These are phyloP conservation scores for Ilyonectria mors-panacis DNA, from an alignment of 2,329 filamentous ascomycete genomes.

Conservation along the genomic window DNA sequence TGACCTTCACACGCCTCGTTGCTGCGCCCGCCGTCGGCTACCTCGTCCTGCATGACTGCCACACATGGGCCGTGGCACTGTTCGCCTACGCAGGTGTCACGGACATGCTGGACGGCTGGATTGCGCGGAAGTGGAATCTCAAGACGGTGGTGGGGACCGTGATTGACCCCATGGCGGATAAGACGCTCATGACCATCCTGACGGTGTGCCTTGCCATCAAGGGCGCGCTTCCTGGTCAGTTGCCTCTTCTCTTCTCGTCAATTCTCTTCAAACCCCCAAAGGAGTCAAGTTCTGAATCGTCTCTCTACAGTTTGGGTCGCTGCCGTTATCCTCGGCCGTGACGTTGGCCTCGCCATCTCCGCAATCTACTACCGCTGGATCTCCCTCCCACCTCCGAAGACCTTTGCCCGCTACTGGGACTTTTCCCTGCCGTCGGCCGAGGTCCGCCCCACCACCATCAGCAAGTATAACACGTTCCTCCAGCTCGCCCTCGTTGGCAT, in stretches of 20 bases:
- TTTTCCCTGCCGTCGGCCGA: constrained; percentile 92
- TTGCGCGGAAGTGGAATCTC: constrained; percentile 88
- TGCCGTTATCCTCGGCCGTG: constrained; percentile 89
- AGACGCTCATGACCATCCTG: constrained; percentile 93
- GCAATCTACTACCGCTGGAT: constrained; percentile 98
- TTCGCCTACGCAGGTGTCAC: constrained; percentile 94
- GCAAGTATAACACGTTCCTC: constrained; percentile 94
- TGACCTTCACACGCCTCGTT: constrained; percentile 88
- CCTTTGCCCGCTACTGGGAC: constrained; percentile 94
- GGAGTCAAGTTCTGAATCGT: background rate
- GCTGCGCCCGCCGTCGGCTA: constrained; percentile 91
- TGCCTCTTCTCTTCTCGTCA: constrained; percentile 7
- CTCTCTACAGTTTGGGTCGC: constrained; percentile 81
- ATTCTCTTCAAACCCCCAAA: background rate
- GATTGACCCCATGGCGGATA: constrained; percentile 97
- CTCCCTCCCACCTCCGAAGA: constrained; percentile 93
- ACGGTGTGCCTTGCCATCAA: constrained; percentile 89
- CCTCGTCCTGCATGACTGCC: constrained; percentile 86
- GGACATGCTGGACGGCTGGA: constrained; percentile 93
- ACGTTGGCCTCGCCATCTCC: constrained; percentile 84
- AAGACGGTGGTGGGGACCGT: constrained; percentile 96
- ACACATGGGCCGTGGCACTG: constrained; percentile 84
- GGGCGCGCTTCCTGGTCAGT: constrained; percentile 82
- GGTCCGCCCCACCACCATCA: constrained; percentile 86
- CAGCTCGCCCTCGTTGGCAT: constrained; percentile 90